phyloP scores from a whole-genome alignment of 192 early-diverging fungal genomes.

The Backusella tuberculispora region DNA sequence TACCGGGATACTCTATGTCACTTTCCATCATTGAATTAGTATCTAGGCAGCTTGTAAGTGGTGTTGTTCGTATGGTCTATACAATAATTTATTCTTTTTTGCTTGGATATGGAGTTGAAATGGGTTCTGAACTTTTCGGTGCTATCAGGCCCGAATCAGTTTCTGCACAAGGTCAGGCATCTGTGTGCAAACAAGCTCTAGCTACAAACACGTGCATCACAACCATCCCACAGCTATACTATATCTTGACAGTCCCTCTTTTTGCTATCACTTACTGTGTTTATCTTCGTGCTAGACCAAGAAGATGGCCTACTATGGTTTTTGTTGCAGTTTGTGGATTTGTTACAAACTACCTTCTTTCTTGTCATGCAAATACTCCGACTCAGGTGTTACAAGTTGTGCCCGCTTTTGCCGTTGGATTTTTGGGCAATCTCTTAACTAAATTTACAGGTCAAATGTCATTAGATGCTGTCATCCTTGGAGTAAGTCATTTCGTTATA shows the following conservation, averaged over 20 bases:
- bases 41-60: slow-evolving; percentile 89
- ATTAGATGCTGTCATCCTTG: slow-evolving; percentile 83
- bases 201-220: slow-evolving; percentile 12
- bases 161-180: slow-evolving; percentile 14
- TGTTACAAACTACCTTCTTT: slow-evolving; percentile 60
- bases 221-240: slow-evolving; percentile 36
- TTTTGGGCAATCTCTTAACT: slow-evolving; percentile 78
- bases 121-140: slow-evolving; percentile 43
- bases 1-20: slow-evolving; percentile 83
- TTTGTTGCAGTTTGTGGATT: slow-evolving; percentile 71
- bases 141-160: slow-evolving; percentile 22
- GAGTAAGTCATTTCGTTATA: slow-evolving; percentile 48
- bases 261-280: slow-evolving; percentile 54
- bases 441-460: slow-evolving; percentile 73
- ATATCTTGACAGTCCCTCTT: slow-evolving; percentile 54
- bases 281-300: slow-evolving; percentile 50
- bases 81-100: slow-evolving; percentile 80
- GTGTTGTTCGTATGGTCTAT: slow-evolving; percentile 84
- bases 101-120: slow-evolving; percentile 76
- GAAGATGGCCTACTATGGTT: slow-evolving; percentile 77
- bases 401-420: slow-evolving; percentile 79
- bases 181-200: not conserved
- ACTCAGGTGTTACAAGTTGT: slow-evolving; percentile 67
- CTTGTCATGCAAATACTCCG: slow-evolving; percentile 54
- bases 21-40: slow-evolving; percentile 85